phyloP scores from a whole-genome alignment of 176 grass and related monocot genomes.

The Alloteropsis semialata region DNA sequence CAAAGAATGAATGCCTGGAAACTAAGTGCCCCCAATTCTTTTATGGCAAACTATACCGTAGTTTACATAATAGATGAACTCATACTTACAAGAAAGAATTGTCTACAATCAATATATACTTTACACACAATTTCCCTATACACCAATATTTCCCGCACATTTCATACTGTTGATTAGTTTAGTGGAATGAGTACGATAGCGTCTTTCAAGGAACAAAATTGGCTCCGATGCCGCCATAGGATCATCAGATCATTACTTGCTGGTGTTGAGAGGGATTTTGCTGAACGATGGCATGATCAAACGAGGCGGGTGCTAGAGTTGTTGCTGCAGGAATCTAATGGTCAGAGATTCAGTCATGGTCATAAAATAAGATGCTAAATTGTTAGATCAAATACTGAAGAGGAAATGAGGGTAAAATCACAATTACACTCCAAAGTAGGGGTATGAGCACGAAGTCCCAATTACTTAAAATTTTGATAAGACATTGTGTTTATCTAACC shows the following conservation, averaged over 20 bases:
- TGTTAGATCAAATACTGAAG: neutral
- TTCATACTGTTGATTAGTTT: conserved; percentile 1
- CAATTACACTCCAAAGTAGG: too few species aligned
- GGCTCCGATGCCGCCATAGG: neutral
- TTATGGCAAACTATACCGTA: conserved; percentile 28
- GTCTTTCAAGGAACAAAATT: neutral
- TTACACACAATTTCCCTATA: conserved; percentile 39
- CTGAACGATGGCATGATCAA: neutral
- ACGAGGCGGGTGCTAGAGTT: conserved; percentile 16
- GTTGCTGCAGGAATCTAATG: conserved; percentile 44
- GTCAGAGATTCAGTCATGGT: conserved; percentile 48
- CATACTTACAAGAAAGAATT: conserved; percentile 43
- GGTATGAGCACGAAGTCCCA: too few species aligned
- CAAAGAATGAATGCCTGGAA: neutral
- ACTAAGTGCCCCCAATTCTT: conserved; percentile 9
- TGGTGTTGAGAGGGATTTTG: conserved; percentile 20
- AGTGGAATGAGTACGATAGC: neutral
- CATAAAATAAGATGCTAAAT: neutral
- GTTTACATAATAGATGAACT: conserved; percentile 33
- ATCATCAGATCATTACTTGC: conserved; percentile 26
- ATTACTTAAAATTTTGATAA: neutral
- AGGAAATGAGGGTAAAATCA: too few species aligned
- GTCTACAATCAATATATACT: conserved; percentile 36
- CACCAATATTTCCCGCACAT: conserved; percentile 24
- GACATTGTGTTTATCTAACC: neutral